These are phyloP conservation scores for Nicotiana knightiana DNA, from an alignment of 257 asterid species.

Conservation along the genomic window DNA sequence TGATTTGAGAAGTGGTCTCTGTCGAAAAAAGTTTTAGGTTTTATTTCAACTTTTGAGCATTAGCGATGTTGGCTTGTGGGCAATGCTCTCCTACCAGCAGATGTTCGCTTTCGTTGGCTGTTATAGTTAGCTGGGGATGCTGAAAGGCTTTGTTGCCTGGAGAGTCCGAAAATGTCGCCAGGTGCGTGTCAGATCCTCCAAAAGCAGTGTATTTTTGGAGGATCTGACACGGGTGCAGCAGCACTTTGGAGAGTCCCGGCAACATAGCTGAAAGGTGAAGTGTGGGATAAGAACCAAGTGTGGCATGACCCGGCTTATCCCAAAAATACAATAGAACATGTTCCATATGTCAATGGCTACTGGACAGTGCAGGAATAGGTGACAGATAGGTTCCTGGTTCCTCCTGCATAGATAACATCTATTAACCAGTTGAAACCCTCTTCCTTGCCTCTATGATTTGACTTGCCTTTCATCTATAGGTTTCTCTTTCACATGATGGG, in stretches of 20 bases:
- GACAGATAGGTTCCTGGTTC: no score
- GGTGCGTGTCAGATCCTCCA: no score
- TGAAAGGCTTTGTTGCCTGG: neutral
- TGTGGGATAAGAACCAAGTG: neutral
- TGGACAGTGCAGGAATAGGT: no score
- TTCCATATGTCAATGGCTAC: no score
- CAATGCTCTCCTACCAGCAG: neutral
- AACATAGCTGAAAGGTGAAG: neutral
- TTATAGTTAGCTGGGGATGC: neutral
- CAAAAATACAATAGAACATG: no score
- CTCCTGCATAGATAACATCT: no score
- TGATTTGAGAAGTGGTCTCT: neutral
- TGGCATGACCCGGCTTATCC: no score
- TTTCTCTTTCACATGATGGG: neutral
- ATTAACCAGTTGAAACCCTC: no score
- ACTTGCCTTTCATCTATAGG: neutral
- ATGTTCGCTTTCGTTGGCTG: neutral
- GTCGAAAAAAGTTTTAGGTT: neutral
- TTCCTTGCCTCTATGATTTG: neutral
- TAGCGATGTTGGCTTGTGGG: neutral
- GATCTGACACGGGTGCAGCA: no score
- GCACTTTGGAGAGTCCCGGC: no score
- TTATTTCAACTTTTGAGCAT: neutral
- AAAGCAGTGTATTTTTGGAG: no score
- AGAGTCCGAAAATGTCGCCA: no score